Evolutionary conservation across 2,329 filamentous ascomycete species (phyloP), one percentile per base, ranked within the genome.

Genomic region (Raffaelea deltoideospora): DNA sequence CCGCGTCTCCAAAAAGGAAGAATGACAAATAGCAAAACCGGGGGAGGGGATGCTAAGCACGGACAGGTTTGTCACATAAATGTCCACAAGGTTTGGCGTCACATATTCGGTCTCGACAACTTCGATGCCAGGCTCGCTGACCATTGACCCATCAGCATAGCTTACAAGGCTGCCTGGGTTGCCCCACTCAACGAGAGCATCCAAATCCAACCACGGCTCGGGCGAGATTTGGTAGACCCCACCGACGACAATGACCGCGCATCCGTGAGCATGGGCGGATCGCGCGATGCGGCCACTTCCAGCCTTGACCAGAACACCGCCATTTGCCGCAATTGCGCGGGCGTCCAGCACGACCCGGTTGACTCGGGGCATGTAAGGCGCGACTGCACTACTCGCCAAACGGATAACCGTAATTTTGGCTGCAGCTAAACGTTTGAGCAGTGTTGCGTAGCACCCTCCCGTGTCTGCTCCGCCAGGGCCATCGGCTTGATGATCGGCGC

Each of bases 211-310:
- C 1, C 86, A 81, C 49, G 86, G 88, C 41, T 92, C 77, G 0
- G 90, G 87, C 47, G 84, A 92, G 38, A 98, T 72, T 59, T 93
- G 93, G 65, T 95, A 96, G 17, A 96, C 79, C 23, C 86, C 88
- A 36, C 80, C 82, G 31, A 98, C 72, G 3, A 92, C 84, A 19
- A 96, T 77, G 15, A 98, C 87, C 0, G 86, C 81, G 19, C 79
- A 84, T 45, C 79, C 75, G 49, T 87, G 79, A 45, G 80, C 76
- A 52, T 79, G 80, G 13, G 90, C 90, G 8, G 87, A 86, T 43
- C 79, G 77, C 5, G 87, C 85, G 45, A 96, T 81, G 29, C 82
- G 75, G 17, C 75, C 76, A 10, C 83, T 81, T n/a, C 90, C 90
- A 5, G 81, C 76, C 29, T 86, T 79, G 15, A 85, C 81, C 21